Evolutionary conservation across 208 protist genomes (phyloP), one percentile per base, ranked within the genome.

Genomic region (Leishmania tropica): DNA sequence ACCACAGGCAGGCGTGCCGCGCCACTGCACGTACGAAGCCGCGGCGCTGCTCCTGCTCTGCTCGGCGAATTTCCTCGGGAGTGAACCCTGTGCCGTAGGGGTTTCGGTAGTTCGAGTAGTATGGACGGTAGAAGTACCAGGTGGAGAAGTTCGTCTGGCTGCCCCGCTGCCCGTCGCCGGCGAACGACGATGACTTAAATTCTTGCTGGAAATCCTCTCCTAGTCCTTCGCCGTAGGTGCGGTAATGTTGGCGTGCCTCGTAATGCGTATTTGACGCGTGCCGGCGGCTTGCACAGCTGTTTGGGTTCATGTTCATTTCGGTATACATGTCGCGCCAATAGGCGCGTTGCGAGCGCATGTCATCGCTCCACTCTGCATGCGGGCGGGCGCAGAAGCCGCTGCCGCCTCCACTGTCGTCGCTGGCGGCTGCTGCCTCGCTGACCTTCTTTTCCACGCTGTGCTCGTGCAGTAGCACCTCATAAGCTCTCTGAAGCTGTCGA

Each of bases 61-160:
- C 89, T 37, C 80, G 79, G 48, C 64, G 62, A 19, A 92, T 78
- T 58, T 92, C 89, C 65, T 88, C 89, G 1, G 51, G 47, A 15
- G 89, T 90, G 48, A 90, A 92, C 8, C 89, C 89, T 42, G 86
- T 85, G 1, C 78, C 80, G 83, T 83, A 92, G n/a, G 86, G 89
- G 71, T 82, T 83, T 74, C 75, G 65, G 62, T 80, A 86, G 75
- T 86, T 78, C 0, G 87, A 88, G 45, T 81, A 81, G 83, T 92
- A 92, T 13, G 89, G 86, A 7, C 89, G 86, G 70, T 92, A 92
- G 80, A 92, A 92, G 81, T 89, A 80, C 56, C 85, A 88, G 40
- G 89, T 90, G 53, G 89, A 90, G 76, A 85, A 86, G 72, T 92
- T 92, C 35, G 75, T 35, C 11, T 76, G 19, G 10, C 47, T 60